Evolutionary conservation across 192 early-diverging fungal species (phyloP).

Genomic region (Coemansia erecta): DNA sequence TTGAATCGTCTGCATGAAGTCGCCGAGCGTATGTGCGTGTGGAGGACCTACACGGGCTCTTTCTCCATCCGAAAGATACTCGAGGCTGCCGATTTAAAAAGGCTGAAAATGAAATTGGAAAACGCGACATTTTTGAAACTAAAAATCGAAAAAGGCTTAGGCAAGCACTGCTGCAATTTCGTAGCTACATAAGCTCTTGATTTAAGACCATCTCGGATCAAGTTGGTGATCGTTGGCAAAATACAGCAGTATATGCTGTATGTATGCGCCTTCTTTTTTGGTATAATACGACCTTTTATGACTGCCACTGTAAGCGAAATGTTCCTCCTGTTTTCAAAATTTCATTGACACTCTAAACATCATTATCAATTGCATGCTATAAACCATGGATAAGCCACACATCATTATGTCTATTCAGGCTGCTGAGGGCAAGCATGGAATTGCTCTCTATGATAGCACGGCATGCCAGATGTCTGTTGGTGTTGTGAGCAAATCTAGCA

Average conservation of each 20-base stretch:
- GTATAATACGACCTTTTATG: neutral
- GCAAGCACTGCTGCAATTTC: no score
- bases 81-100: neutral
- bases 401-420: no score
- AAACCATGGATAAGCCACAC: neutral
- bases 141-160: neutral
- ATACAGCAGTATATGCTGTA: neutral
- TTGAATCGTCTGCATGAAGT: conserved; percentile 49
- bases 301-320: neutral
- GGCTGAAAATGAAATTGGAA: neutral
- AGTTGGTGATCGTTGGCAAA: neutral
- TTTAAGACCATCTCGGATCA: neutral
- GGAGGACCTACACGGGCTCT: neutral
- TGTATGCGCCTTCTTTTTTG: neutral
- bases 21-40: conserved; percentile 32
- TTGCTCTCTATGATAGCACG: no score
- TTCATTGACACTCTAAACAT: neutral
- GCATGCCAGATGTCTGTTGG: no score
- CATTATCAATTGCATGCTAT: neutral
- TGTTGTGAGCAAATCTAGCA: no score
- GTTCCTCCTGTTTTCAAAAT: neutral
- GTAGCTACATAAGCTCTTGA: no score
- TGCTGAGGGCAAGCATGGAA: no score
- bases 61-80: no score
- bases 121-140: neutral